Conservation (phyloP, 192 early-diverging fungal genomes). For the Dissophora ornata region DNA sequence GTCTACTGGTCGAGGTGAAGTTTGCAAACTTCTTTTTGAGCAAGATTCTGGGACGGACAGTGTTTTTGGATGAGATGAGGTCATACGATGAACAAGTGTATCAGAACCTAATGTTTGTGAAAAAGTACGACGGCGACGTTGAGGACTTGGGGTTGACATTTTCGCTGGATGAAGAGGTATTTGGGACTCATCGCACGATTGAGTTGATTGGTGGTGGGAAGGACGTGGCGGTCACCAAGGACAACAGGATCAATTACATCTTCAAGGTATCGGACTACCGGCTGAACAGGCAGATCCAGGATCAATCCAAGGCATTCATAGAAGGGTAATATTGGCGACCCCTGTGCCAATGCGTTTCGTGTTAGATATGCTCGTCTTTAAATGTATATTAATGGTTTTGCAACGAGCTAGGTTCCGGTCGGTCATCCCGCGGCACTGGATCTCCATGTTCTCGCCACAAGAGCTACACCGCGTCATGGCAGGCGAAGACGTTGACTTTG, state of each 20-base stretch:
- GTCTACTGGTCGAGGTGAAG: conserved; percentile 67
- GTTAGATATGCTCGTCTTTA: too few species aligned
- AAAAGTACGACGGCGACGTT: conserved; percentile 71
- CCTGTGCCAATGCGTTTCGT: background rate
- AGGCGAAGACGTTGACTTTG: conserved; percentile 71
- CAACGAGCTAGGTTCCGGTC: conserved; percentile 53
- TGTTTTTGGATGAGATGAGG: conserved; percentile 69
- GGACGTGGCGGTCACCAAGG: conserved; percentile 62
- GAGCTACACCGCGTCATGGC: conserved; percentile 83
- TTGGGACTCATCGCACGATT: conserved; percentile 58
- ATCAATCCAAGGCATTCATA: conserved; percentile 81
- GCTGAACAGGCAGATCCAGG: conserved; percentile 73
- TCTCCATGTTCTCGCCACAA: conserved; percentile 87
- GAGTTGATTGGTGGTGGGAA: conserved; percentile 40
- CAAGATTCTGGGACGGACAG: conserved; percentile 65
- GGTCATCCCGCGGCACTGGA: conserved; percentile 82
- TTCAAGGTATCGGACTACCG: conserved; percentile 82
- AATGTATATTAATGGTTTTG: too few species aligned
- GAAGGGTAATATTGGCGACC: conserved; percentile 67
- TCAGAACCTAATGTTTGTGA: conserved; percentile 66
- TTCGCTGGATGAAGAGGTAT: conserved; percentile 67
- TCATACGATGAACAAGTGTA: conserved; percentile 66
- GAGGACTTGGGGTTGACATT: conserved; percentile 74
- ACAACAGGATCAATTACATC: conserved; percentile 69
- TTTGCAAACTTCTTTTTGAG: conserved; percentile 71